Evolutionary conservation across 2,329 filamentous ascomycete genomes (phyloP), one percentile per base, ranked within the genome.

Genomic region (Sordariomycetes sp.): DNA sequence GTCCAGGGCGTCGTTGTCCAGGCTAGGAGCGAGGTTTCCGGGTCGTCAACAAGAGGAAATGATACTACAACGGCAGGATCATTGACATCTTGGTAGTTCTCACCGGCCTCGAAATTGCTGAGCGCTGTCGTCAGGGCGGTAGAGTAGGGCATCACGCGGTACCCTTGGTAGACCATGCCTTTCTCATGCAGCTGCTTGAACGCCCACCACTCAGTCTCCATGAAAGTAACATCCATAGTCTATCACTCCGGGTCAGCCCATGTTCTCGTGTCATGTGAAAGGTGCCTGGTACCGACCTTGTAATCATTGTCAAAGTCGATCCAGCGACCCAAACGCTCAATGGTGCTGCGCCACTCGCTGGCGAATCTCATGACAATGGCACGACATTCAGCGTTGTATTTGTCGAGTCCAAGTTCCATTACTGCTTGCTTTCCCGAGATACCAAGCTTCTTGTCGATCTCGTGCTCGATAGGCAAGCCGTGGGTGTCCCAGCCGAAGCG

Each of bases 261-360:
- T 20, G n/a, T 27, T 29, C 8, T 3, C 24, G 12, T 8, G 10
- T 9, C 5, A 18, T 17, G 6, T 18, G 7, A 4, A 7, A 26
- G 11, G n/a, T 27, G 21, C 19, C 20, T 14, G 15, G 21, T 8
- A 9, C 54, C 43, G 50, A 79, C 79, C 76, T 94, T 94, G 68
- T 94, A 95, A 57, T 95, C 86, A 48, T 94, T 92, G 59, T 96
- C 90, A 48, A 96, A 95, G 60, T 95, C 90, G 49, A 95, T 92
- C 90, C 90, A 96, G 38, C 90, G 81, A 37, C 90, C 90, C 26
- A 96, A 63, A 41, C 90, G 72, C 52, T 94, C 86, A 48, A 95
- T 83, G 18, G 86, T 94, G 42, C 78, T 65, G 49, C 86, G 76
- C 90, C 90, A 96, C 57, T 95, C 90, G 12, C 70, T 59, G 9